Evolutionary conservation across 192 early-diverging fungal species (phyloP).

Genomic region (Kickxella alabastrina): DNA sequence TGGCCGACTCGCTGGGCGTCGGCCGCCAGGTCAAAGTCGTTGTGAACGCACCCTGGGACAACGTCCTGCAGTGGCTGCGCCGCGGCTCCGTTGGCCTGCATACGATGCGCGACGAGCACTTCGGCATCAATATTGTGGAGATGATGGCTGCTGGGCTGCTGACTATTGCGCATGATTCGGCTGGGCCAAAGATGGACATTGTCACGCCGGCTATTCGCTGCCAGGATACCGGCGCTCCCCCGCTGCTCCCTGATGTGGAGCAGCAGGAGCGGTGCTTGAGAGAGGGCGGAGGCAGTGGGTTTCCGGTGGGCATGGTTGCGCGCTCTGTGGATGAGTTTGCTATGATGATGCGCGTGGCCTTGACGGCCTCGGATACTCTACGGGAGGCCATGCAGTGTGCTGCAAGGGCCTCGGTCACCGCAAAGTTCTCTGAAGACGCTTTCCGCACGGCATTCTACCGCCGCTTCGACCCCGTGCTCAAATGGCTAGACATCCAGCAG

Average conservation of each 20-base stretch:
- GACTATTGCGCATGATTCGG: slow-evolving; percentile 47
- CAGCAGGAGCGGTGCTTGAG: slow-evolving; percentile 11
- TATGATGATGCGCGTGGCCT: slow-evolving; percentile 22
- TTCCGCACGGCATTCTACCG: slow-evolving; percentile 47
- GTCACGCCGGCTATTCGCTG: slow-evolving; percentile 32
- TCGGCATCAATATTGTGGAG: slow-evolving; percentile 97
- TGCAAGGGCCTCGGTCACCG: slow-evolving; percentile 60
- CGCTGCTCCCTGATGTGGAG: slow-evolving; percentile 13
- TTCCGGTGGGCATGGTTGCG: slow-evolving; percentile 62
- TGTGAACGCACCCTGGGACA: slow-evolving; percentile 74
- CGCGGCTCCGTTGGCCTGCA: slow-evolving; percentile 77
- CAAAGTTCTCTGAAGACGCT: slow-evolving; percentile 68
- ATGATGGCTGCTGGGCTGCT: slow-evolving; percentile 74
- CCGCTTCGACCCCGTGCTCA: slow-evolving; percentile 35
- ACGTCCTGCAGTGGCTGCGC: slow-evolving; percentile 61
- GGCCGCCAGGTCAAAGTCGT: slow-evolving; percentile 71
- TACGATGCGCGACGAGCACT: slow-evolving; percentile 98
- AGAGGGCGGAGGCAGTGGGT: background rate
- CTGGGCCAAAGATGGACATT: slow-evolving; percentile 46
- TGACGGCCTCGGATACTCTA: slow-evolving; percentile 51
- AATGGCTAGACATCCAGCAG: slow-evolving; percentile 41
- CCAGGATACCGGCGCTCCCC: background rate
- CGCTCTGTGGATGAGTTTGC: slow-evolving; percentile 64
- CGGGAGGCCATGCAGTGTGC: slow-evolving; percentile 53
- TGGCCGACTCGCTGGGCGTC: slow-evolving; percentile 53